Evolutionary conservation across 2,329 filamentous ascomycete genomes (phyloP).

Genomic region (Parafenestella ontariensis): DNA sequence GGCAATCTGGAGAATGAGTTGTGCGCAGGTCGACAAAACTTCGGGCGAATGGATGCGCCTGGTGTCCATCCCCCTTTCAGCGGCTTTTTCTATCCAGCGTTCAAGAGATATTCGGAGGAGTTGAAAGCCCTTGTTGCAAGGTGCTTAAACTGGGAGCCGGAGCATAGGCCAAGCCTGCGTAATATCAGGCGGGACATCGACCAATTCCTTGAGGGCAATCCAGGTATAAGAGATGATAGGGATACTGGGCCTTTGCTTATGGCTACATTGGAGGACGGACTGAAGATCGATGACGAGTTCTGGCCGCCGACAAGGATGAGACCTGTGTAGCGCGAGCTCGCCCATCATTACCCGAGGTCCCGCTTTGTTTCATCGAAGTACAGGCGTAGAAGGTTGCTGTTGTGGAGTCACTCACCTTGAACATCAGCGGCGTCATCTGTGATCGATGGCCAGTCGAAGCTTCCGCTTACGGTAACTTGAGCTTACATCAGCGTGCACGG

Average conservation of each 20-base stretch:
- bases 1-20: neutral
- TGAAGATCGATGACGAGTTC: neutral
- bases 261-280: neutral
- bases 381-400: no score
- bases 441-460: neutral
- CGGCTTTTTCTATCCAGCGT: neutral
- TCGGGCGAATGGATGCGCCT: neutral
- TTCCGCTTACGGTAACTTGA: neutral
- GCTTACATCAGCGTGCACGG: neutral
- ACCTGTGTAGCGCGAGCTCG: no score
- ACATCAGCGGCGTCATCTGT: neutral
- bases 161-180: neutral
- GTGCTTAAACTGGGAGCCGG: neutral
- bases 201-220: neutral
- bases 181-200: neutral
- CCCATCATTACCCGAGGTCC: no score
- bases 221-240: neutral
- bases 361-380: no score
- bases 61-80: neutral
- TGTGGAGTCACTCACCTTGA: neutral
- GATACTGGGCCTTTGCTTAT: neutral
- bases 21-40: neutral
- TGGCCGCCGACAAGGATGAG: neutral
- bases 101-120: neutral
- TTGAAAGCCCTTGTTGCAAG: neutral